Evolutionary conservation across 1,284 basidiomycete species (phyloP), one percentile per base, ranked within the genome.

Genomic region (Cryptococcus deneoformans): DNA sequence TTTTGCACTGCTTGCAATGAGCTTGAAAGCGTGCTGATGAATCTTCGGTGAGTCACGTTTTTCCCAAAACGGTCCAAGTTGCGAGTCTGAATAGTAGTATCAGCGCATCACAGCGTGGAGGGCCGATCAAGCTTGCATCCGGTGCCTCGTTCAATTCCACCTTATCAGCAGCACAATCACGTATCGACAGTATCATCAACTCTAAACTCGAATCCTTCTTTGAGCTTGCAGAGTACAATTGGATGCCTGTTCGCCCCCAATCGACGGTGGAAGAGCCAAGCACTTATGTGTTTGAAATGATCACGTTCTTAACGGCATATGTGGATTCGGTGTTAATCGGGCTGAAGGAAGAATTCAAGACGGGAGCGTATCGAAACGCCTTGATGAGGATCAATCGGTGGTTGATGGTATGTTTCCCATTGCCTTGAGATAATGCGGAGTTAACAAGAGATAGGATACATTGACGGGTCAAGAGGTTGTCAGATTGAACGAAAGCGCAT

Each of bases 191-290:
- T 9, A 84, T 95, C 46, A 93, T 99, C 66, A 84, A 86, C 6
- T 89, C 88, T 24, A 99, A 99, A 76, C 85, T 99, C n/a, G 90
- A 95, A 69, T 91, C 94, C 63, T 97, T 97, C 79, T 92, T 97
- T 63, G 95, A 91, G 58, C 81, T 97, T 46, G 88, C 92, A 1
- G 91, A 96, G 75, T 97, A 98, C 75, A 87, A 96, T 67, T 97
- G 92, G 92, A 88, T 87, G 51, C 89, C 93, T 2, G 63, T 67
- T 9, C 50, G 61, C 29, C 69, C 70, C 2, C 61, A 66, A 34
- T 60, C 59, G 6, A 70, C 69, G 4, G 86, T 89, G 67, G 81
- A 83, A 58, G 85, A 85, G 46, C 90, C 92, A 46, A 95, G 92
- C 82, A 78, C 74, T 81, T 98, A 97, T 77, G 82, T 99, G 7